Conservation (phyloP, 805 yeast species). For the Lipomyces starkeyi region DNA sequence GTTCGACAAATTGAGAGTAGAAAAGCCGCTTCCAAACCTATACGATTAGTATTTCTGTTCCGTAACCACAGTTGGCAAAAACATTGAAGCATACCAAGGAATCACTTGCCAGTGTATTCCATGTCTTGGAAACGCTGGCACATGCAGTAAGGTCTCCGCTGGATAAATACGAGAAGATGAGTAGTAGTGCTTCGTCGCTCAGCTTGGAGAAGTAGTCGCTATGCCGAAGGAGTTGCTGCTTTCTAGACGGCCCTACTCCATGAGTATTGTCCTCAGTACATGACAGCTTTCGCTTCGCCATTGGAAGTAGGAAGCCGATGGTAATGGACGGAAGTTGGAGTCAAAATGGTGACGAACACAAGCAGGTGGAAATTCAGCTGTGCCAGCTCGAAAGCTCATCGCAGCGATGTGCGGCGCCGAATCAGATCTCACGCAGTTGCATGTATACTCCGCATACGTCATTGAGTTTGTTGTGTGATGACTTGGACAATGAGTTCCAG, state of each 20-base stretch:
- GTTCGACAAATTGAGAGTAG: conserved; percentile 20
- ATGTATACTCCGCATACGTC: neutral
- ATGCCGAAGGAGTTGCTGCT: neutral
- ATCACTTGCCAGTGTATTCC: conserved; percentile 25
- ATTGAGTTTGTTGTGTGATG: neutral
- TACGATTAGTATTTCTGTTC: neutral
- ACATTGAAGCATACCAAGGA: conserved; percentile 8
- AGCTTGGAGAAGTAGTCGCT: conserved; percentile 10
- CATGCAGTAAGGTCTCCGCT: conserved; percentile 24
- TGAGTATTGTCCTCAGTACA: neutral
- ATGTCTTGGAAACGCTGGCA: conserved; percentile 22
- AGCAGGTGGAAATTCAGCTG: neutral
- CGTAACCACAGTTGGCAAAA: neutral
- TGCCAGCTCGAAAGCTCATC: too few relatives aligned
- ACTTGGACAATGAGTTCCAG: too few relatives aligned
- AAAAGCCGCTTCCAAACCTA: conserved; percentile 29
- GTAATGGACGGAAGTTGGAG: neutral
- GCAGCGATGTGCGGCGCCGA: neutral
- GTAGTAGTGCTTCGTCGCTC: conserved; percentile 31
- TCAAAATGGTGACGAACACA: neutral
- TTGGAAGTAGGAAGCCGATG: neutral
- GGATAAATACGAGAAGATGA: conserved; percentile 25
- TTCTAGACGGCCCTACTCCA: neutral
- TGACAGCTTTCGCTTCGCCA: neutral
- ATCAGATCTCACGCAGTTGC: neutral